A percentile compares a stretch with the other conserved stretches of the same genome.
These are phyloP conservation scores for Trypanosoma mega DNA, from an alignment of 208 protist species.

Conservation along the genomic window DNA sequence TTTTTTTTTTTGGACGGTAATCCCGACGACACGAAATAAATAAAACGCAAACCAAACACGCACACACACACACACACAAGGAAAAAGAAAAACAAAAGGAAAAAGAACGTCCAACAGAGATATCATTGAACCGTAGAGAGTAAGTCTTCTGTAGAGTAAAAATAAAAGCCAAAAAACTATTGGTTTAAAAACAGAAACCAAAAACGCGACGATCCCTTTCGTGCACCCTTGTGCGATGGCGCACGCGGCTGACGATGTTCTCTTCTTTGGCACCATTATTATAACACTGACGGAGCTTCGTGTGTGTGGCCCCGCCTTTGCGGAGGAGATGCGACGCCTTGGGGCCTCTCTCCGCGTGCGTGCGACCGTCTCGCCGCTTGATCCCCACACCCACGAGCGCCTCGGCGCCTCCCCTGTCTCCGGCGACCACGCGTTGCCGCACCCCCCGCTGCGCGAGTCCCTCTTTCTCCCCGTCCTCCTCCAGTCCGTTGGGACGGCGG, in stretches of 20 bases:
- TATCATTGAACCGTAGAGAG: too few relatives aligned
- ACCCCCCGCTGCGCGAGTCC: background rate
- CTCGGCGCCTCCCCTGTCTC: slow-evolving; percentile 46
- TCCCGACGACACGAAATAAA: too few relatives aligned
- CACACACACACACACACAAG: too few relatives aligned
- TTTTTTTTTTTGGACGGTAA: slow-evolving; percentile 8
- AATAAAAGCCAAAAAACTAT: too few relatives aligned
- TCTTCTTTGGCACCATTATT: slow-evolving; percentile 68
- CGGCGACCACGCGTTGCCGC: slow-evolving; percentile 6
- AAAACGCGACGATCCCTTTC: too few relatives aligned
- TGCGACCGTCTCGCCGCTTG: slow-evolving; percentile 28
- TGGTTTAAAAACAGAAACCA: too few relatives aligned
- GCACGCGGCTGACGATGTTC: slow-evolving; percentile 28
- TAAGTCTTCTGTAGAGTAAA: too few relatives aligned
- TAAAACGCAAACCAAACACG: too few relatives aligned
- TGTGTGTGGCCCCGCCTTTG: slow-evolving; percentile 37
- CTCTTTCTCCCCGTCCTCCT: background rate
- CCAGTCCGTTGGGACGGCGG: too few relatives aligned
- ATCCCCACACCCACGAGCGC: slow-evolving; percentile 34
- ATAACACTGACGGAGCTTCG: slow-evolving; percentile 49
- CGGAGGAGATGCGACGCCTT: slow-evolving; percentile 33
- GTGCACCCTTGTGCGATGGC: slow-evolving; percentile 7
- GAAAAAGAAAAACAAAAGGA: too few relatives aligned
- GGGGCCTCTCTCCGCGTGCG: slow-evolving; percentile 37
- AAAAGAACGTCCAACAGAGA: too few relatives aligned